Base-by-base conservation (phyloP, 1,284 basidiomycete genomes). In the Cryptococcus floricola region DNA sequence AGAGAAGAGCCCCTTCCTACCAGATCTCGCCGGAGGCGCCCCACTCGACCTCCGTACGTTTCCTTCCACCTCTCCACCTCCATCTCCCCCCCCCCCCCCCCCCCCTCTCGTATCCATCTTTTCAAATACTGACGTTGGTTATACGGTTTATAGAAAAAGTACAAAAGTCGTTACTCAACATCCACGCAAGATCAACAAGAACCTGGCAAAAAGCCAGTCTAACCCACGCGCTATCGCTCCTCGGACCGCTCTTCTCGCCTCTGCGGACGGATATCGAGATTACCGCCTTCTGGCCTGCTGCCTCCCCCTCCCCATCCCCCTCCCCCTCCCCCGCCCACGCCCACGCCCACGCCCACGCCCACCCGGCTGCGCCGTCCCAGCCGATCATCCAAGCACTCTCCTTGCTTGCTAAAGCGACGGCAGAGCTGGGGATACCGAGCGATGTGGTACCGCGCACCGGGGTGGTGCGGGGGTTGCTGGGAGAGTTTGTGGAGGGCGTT, bases 271-370 rank as follows among this genome's bases (percentile, higher is more conserved):
- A 2, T 56, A 61, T 37, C 55, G 59, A 5, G 10, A 23, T 46
- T 74, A 77, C 57, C 18, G 61, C 62, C 12, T 60, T 77, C 8
- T 68, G 75, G 48, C 43, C 72, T 9, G 58, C 72, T 9, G 64
- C 43, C 66, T 68, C 8, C 74, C 74, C 6, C 50, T 74, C 10
- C 50, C 52, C n/a, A 57, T 57, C 10, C 60, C 75, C n/a, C 55
- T 77, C 23, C 58, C 59, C 1, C 53, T 62, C 2, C 59, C 68
- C 0, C 68, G 3, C 47, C 5, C 31, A 53, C 14, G 56, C 57
- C 13, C 19, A 19, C 68, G 3, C 47, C 5, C 31, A 53, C 14
- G 56, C 57, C 13, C 23, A 23, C 23, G 19, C 14, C 41, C 41
- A 9, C 5, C 41, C 41, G 9, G 6, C 31, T 5, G 4, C 31